These are phyloP conservation scores for Annona squamosa DNA, from an alignment of 164 flowering plant genomes.

Conservation along the genomic window DNA sequence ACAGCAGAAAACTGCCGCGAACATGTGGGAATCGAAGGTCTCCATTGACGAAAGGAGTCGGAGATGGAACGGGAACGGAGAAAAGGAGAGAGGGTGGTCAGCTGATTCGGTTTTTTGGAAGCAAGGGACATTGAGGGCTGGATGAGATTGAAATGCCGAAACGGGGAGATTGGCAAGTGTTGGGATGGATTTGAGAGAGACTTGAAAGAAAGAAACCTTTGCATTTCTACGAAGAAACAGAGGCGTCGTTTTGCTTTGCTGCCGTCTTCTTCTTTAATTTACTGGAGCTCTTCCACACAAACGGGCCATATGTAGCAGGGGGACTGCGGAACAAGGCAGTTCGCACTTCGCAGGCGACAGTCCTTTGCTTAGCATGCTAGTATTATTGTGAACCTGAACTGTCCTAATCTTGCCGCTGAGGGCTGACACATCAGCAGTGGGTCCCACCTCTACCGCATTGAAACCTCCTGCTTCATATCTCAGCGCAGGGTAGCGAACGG, in stretches of 20 bases:
- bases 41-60: constrained; percentile 10
- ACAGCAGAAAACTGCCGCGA: constrained; percentile 3
- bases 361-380: too few species aligned
- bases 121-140: constrained; percentile 1
- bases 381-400: too few species aligned
- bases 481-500: too few species aligned
- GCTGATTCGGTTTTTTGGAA: constrained; percentile 7
- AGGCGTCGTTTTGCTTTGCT: background rate
- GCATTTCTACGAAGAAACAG: constrained; percentile 4
- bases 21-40: background rate
- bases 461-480: too few species aligned
- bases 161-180: background rate
- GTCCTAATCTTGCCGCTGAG: too few species aligned
- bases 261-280: background rate
- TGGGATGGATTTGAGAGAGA: constrained; percentile 8
- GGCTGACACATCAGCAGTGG: too few species aligned
- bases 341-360: too few species aligned
- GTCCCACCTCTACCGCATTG: too few species aligned
- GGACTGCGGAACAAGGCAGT: too few species aligned
- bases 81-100: background rate
- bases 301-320: too few species aligned
- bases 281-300: background rate
- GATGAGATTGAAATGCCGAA: constrained; percentile 3
- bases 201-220: constrained; percentile 8
- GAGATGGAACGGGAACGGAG: constrained; percentile 6